These are phyloP conservation scores for Phytophthora foliorum DNA, from an alignment of 352 stramenopile species.

Conservation along the genomic window DNA sequence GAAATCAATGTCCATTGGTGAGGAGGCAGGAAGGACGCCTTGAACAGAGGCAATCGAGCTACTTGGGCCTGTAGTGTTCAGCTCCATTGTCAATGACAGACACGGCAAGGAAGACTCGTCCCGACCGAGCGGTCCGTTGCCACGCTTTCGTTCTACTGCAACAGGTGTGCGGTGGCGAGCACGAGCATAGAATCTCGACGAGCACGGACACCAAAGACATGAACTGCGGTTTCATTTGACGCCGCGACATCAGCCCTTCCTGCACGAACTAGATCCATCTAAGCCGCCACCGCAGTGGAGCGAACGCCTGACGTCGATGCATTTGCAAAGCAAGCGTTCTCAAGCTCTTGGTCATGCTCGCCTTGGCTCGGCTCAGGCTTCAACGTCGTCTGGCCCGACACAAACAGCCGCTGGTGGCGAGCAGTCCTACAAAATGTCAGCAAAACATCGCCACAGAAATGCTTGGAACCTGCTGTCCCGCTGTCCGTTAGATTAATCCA, in stretches of 20 bases:
- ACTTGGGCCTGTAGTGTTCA: no score
- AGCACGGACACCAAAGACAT: conserved; percentile 26
- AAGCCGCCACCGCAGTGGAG: background rate
- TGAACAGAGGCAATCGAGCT: no score
- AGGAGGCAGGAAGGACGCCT: no score
- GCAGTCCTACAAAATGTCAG: background rate
- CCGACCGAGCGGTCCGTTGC: conserved; percentile 1
- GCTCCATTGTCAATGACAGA: no score
- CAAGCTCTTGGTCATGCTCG: no score
- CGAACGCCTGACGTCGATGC: no score
- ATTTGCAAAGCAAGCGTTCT: no score
- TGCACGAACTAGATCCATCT: background rate
- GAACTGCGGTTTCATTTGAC: no score
- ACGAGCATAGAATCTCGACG: conserved; percentile 4
- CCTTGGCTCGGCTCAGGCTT: conserved; percentile 1
- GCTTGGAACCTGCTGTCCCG: no score
- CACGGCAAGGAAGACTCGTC: background rate
- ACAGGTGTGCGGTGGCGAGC: conserved; percentile 24
- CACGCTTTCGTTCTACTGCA: conserved; percentile 15
- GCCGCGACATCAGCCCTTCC: background rate
- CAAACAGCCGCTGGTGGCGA: conserved; percentile 3
- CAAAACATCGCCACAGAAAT: no score
- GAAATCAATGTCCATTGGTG: no score
- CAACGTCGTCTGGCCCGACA: background rate
- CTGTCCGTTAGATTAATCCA: conserved; percentile 20